Percentiles rank a stretch among this genome's conserved stretches.
These are phyloP conservation scores for Chimonanthus praecox DNA, from an alignment of 164 flowering plant species.

Conservation along the genomic window DNA sequence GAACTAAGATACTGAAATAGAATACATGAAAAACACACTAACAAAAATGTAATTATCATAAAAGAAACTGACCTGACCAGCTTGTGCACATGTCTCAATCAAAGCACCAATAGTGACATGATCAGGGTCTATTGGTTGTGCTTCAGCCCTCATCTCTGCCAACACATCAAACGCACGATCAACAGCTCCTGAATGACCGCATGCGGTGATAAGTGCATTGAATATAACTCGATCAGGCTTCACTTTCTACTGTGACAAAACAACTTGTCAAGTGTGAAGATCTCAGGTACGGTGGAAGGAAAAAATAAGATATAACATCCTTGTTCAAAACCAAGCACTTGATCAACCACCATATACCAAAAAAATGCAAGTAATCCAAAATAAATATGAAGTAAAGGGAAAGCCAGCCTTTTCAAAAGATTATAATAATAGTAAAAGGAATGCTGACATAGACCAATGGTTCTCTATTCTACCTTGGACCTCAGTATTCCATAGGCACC, in stretches of 20 bases:
- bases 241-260: constrained; percentile 85
- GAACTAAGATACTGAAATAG: background rate
- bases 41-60: background rate
- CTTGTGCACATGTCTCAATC: constrained; percentile 75
- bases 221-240: constrained; percentile 96
- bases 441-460: background rate
- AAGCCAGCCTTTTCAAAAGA: background rate
- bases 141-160: constrained; percentile 79
- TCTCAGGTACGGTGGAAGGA: background rate
- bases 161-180: constrained; percentile 97
- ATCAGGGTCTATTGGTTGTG: constrained; percentile 80
- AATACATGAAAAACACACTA: background rate
- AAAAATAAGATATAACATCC: background rate
- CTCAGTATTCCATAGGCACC: constrained; percentile 95
- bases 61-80: constrained; percentile 59
- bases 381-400: background rate
- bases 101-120: constrained; percentile 88
- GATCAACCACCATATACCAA: background rate
- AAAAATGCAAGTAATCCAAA: background rate
- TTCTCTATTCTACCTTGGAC: constrained; percentile 69
- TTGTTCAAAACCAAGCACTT: constrained; percentile 3
- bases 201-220: constrained; percentile 95
- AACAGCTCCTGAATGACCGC: constrained; percentile 94
- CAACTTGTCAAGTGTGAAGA: constrained; percentile 27
- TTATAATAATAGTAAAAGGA: no score